Conservation (phyloP, 176 grass and related monocot genomes). For the Lolium multiflorum region DNA sequence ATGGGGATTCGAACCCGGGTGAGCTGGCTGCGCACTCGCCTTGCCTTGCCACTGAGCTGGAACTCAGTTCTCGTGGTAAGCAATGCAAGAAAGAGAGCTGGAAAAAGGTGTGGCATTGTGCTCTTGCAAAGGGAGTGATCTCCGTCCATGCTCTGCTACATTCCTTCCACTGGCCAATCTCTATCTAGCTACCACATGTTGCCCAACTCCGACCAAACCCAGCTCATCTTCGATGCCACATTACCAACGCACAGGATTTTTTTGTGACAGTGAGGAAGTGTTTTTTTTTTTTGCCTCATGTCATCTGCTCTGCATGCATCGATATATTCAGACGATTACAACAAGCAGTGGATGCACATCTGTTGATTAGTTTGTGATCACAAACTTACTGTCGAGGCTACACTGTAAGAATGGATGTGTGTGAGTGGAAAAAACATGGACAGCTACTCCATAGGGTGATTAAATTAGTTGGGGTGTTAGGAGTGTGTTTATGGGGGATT, state of each 20-base stretch:
- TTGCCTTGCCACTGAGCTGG: too few relatives aligned
- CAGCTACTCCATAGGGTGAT: neutral
- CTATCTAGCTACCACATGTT: neutral
- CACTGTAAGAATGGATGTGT: neutral
- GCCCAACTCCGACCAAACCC: neutral
- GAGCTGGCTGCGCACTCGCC: too few relatives aligned
- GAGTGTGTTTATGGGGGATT: neutral
- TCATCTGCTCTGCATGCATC: too few relatives aligned
- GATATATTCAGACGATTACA: too few relatives aligned
- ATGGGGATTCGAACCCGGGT: too few relatives aligned
- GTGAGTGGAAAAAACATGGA: neutral
- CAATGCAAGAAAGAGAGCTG: slow-evolving; percentile 24
- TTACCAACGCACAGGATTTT: neutral
- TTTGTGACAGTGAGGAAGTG: neutral
- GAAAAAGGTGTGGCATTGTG: slow-evolving; percentile 54
- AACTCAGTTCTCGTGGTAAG: too few relatives aligned
- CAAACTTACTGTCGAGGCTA: neutral
- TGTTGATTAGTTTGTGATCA: too few relatives aligned
- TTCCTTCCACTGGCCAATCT: neutral
- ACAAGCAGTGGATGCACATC: too few relatives aligned
- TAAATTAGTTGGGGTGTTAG: slow-evolving; percentile 33
- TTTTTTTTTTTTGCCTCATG: too few relatives aligned
- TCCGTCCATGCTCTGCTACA: neutral
- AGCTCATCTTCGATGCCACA: neutral
- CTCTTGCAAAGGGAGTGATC: slow-evolving; percentile 64